Evolutionary conservation across 495 filamentous ascomycete genomes (phyloP).

Genomic region (Xylaria castorea): DNA sequence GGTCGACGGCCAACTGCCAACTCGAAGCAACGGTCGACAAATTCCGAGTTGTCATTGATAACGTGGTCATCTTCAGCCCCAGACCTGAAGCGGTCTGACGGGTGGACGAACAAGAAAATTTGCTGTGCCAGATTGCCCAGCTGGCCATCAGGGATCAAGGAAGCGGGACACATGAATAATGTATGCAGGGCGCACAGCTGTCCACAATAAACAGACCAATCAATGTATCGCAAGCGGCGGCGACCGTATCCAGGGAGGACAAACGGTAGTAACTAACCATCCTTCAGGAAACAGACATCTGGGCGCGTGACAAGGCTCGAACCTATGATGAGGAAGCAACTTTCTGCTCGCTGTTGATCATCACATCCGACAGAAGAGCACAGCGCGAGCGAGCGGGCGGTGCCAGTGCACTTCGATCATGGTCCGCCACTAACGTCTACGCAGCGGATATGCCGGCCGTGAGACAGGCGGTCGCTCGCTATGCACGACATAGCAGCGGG

Average conservation of each 20-base stretch:
- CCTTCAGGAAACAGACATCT: not conserved
- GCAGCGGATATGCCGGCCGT: constrained; percentile 20
- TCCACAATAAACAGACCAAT: constrained; percentile 24
- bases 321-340: not conserved
- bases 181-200: constrained; percentile 21
- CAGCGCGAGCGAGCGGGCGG: not conserved
- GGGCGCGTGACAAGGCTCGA: constrained; percentile 8
- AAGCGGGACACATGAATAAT: constrained; percentile 18
- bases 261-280: constrained; percentile 13
- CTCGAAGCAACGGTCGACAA: not conserved
- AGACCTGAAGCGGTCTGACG: constrained; percentile 15
- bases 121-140: constrained; percentile 15
- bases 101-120: not conserved
- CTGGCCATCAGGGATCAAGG: constrained; percentile 3
- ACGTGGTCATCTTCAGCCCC: constrained; percentile 18
- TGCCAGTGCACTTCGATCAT: not conserved
- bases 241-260: not conserved
- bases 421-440: not conserved
- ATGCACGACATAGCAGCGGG: constrained; percentile 14
- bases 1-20: not conserved
- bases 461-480: not conserved
- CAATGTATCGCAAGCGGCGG: not conserved
- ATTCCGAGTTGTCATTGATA: not conserved
- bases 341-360: not conserved
- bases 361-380: not conserved